A percentile compares a stretch with the other conserved stretches of the same genome.
phyloP scores from a whole-genome alignment of 345 rosid genomes.

The Melaleuca quinquenervia region DNA sequence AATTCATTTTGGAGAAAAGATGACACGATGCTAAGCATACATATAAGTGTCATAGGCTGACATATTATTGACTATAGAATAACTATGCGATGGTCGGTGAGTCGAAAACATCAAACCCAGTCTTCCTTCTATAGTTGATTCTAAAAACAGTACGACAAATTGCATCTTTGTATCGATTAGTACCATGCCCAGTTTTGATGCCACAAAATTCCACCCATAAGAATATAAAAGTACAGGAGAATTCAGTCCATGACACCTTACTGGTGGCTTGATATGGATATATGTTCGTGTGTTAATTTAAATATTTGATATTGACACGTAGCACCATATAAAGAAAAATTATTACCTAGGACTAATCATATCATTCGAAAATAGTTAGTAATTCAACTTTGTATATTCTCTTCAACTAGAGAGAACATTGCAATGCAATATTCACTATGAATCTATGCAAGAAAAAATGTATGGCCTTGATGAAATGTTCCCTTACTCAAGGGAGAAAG shows the following conservation, averaged over 20 bases:
- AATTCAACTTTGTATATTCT: neutral
- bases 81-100: neutral
- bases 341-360: neutral
- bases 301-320: neutral
- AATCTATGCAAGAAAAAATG: neutral
- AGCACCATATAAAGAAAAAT: neutral
- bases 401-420: neutral
- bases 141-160: neutral
- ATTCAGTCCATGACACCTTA: too few species aligned
- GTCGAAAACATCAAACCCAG: rapidly evolving
- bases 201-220: neutral
- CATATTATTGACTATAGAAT: neutral
- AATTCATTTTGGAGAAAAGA: neutral
- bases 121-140: neutral
- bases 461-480: neutral
- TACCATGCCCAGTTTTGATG: neutral
- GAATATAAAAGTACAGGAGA: rapidly evolving
- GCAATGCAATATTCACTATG: neutral
- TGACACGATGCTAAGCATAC: neutral
- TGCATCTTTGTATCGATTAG: neutral
- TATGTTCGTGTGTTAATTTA: neutral
- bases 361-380: neutral
- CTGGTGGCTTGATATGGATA: neutral
- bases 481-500: neutral
- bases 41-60: neutral